A percentile compares a stretch with the other conserved stretches of the same genome.
Conservation (phyloP, 2,329 filamentous ascomycete species). For the Fusarium papillatum region DNA sequence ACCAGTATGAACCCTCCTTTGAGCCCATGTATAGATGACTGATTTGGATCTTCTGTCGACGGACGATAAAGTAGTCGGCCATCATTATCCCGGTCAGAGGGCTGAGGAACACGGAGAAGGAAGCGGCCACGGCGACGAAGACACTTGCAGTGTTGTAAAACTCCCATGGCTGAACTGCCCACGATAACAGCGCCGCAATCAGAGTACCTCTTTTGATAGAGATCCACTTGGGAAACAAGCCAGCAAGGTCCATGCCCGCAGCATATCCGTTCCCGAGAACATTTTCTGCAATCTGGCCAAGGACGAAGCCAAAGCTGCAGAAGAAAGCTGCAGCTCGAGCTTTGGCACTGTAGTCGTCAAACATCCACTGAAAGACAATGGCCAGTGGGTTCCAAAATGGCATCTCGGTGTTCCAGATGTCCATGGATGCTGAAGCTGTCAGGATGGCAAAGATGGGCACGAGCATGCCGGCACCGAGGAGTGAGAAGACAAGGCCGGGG, state of each 20-base stretch:
- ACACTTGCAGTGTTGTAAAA: not conserved
- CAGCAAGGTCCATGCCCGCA: conserved; percentile 7
- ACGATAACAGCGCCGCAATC: not conserved
- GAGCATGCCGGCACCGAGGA: not conserved
- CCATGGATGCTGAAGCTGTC: not conserved
- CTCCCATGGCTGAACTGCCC: conserved; percentile 1
- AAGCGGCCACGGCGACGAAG: not conserved
- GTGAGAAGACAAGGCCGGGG: not conserved
- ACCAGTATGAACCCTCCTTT: not conserved
- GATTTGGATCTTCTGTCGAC: not conserved
- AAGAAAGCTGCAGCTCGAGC: not conserved
- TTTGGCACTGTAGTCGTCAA: not conserved
- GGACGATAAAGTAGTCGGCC: not conserved
- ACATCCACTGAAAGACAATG: not conserved
- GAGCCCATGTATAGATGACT: not conserved
- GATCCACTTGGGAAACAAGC: not conserved
- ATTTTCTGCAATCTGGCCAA: not conserved
- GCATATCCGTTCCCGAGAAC: not conserved
- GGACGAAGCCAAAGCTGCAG: not conserved
- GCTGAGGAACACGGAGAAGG: not conserved
- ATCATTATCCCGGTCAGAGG: conserved; percentile 1
- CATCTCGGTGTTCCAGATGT: not conserved
- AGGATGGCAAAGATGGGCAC: not conserved
- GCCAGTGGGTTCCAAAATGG: conserved; percentile 6
- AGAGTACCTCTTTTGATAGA: not conserved